Conservation (phyloP, 2,329 filamentous ascomycete genomes). For the Camptophora hylomeconis region DNA sequence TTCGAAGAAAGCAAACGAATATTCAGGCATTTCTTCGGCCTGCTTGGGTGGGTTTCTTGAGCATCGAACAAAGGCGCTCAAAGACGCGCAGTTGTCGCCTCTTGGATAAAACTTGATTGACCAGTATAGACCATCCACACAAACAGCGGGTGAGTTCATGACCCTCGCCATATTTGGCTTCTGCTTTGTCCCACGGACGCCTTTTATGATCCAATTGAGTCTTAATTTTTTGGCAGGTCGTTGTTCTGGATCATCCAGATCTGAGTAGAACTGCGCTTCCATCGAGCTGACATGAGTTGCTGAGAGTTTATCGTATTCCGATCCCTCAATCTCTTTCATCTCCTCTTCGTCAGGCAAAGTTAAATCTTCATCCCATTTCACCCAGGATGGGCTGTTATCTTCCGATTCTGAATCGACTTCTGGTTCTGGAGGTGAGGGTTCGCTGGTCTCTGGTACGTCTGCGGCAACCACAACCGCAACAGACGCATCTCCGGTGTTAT, state of each 20-base stretch:
- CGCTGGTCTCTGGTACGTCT: too few species aligned
- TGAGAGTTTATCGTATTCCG: constrained; percentile 34
- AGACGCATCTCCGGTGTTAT: too few species aligned
- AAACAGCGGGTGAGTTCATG: constrained; percentile 44
- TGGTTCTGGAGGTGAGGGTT: too few species aligned
- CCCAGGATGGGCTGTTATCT: constrained; percentile 30
- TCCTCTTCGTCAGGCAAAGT: constrained; percentile 44
- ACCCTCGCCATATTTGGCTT: constrained; percentile 45
- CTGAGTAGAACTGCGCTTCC: constrained; percentile 41
- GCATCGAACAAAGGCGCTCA: constrained; percentile 51
- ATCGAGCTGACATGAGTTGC: constrained; percentile 38
- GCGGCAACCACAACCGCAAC: too few species aligned
- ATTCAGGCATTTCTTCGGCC: constrained; percentile 25
- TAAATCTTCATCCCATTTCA: constrained; percentile 42
- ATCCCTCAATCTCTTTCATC: constrained; percentile 44
- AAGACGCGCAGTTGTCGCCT: constrained; percentile 44
- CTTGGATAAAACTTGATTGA: constrained; percentile 52
- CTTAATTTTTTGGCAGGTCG: constrained; percentile 39
- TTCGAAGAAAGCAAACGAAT: constrained; percentile 28
- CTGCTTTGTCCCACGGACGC: constrained; percentile 47
- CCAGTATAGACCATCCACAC: constrained; percentile 49
- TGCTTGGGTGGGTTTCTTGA: constrained; percentile 34
- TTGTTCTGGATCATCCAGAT: constrained; percentile 46
- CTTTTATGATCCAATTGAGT: constrained; percentile 45
- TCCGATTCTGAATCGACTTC: too few species aligned